Evolutionary conservation across 208 protist genomes (phyloP), one percentile per base, ranked within the genome.

Genomic region (Crithidia expoeki): DNA sequence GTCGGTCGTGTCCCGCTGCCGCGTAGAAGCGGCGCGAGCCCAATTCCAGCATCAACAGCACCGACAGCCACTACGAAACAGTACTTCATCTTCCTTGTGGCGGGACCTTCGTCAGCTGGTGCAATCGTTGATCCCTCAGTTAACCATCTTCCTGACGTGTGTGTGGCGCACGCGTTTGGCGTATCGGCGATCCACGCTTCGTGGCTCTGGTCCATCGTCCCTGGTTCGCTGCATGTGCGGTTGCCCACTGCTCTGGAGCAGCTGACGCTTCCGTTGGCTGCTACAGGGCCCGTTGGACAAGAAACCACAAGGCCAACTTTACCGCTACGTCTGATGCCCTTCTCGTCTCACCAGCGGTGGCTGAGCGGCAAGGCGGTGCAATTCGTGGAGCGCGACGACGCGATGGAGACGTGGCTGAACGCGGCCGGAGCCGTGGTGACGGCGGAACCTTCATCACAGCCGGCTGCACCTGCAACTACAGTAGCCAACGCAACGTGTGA

Each of bases 161-260:
- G 55, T 32, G 47, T 84, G 2, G 84, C 84, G 2, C 84, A 89
- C 72, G 80, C 80, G 7, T 55, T 85, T n/a, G 84, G 84, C 6
- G 66, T 89, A 23, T 79, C 80, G 23, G 76, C 78, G 0, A 70
- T 89, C 19, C 72, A 72, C 36, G 62, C 78, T 9, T 55, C 61
- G 23, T 89, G 84, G 84, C 61, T 86, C 58, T 72, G 71, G 71
- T 52, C 53, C 51, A 44, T 76, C 23, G 38, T 46, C n/a, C 71
- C 71, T 12, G 71, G 71, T 25, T 47, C 55, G 3, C 16, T 50
- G 47, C 71, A 53, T 17, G 62, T 76, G 36, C 14, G 28, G 62
- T 34, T 76, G 21, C 71, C 71, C 5, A 76, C 71, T 3, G 28
- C 38, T 10, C 17, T 6, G 19, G 53, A 76, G 21, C 33, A 75